These are phyloP conservation scores for Saitozyma podzolica DNA, from an alignment of 768 basidiomycete genomes.

Conservation along the genomic window DNA sequence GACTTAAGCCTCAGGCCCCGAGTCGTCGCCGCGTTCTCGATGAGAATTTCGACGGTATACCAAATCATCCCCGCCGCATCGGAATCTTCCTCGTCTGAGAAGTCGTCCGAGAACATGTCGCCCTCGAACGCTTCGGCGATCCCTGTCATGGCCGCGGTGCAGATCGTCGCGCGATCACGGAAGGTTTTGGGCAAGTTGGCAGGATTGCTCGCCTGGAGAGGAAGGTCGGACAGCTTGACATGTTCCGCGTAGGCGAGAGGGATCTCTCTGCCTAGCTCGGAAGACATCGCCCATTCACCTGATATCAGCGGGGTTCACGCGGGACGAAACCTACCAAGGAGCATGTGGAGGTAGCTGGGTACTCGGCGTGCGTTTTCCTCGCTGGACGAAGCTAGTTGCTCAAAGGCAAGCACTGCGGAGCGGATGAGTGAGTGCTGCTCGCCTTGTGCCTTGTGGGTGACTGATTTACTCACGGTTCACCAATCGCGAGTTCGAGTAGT, in stretches of 20 bases:
- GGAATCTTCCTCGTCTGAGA: not conserved
- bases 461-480: not conserved
- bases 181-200: not conserved
- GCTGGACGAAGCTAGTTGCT: not conserved
- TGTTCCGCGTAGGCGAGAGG: not conserved
- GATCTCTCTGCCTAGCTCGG: not conserved
- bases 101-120: not conserved
- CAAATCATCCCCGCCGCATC: not conserved
- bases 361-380: not conserved
- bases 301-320: not conserved
- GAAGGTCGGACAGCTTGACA: not conserved
- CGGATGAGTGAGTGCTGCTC: not conserved
- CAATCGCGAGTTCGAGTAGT: not conserved
- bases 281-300: not conserved
- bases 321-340: not conserved
- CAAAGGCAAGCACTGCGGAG: not conserved
- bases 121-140: not conserved
- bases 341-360: not conserved
- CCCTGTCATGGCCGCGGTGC: not conserved
- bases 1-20: not conserved
- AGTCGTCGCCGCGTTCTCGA: not conserved
- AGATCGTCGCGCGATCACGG: not conserved
- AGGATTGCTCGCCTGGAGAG: not conserved
- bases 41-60: not conserved
- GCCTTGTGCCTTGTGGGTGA: not conserved